phyloP scores from a whole-genome alignment of 306 rosid genomes.

The Lablab purpureus region DNA sequence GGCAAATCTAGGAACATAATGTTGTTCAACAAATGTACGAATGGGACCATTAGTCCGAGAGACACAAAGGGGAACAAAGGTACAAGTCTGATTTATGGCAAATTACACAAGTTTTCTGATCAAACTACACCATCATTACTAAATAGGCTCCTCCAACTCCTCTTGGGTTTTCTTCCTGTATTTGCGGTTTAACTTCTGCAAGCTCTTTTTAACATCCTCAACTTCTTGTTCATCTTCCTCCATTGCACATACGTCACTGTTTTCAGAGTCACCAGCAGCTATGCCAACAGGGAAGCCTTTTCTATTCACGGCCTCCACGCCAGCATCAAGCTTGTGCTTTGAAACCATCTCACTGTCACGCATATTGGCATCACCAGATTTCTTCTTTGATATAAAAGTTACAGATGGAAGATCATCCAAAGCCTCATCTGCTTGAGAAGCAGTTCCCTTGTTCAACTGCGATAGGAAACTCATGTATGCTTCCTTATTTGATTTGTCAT shows the following conservation, averaged over 20 bases:
- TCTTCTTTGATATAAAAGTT: conserved; percentile 84
- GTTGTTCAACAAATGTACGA: conserved; percentile 31
- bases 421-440: conserved; percentile 48
- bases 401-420: conserved; percentile 65
- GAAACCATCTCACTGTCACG: conserved; percentile 53
- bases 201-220: conserved; percentile 50
- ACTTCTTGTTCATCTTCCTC: conserved; percentile 82
- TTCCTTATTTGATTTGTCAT: conserved; percentile 79
- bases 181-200: conserved; percentile 63
- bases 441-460: conserved; percentile 51
- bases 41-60: not conserved
- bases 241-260: conserved; percentile 77
- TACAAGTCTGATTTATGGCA: not conserved
- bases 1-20: conserved; percentile 24
- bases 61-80: not conserved
- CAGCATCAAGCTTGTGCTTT: conserved; percentile 54
- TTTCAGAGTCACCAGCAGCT: conserved; percentile 59
- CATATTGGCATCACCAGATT: conserved; percentile 67
- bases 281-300: conserved; percentile 55
- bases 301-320: conserved; percentile 51
- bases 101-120: conserved; percentile 26
- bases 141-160: conserved; percentile 51
- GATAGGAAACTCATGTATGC: conserved; percentile 76
- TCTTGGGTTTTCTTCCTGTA: conserved; percentile 68
- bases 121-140: not conserved